A percentile compares a stretch with the other conserved stretches of the same genome.
Evolutionary conservation across 2,329 filamentous ascomycete genomes (phyloP).

Genomic region (Epichloe sylvatica): DNA sequence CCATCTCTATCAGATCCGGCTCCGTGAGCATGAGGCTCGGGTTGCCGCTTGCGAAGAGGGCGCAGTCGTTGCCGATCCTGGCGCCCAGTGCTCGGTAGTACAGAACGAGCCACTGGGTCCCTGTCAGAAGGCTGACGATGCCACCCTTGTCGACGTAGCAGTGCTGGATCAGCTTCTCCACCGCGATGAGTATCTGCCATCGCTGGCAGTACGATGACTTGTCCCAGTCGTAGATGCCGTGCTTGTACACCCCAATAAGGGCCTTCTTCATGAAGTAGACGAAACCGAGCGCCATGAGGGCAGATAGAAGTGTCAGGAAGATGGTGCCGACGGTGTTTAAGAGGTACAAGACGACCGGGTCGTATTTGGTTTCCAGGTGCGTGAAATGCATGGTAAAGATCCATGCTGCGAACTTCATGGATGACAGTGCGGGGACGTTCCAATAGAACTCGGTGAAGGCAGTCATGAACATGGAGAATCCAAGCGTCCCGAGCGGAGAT

Average conservation of each 20-base stretch:
- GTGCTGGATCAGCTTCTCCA: slow-evolving; percentile 35
- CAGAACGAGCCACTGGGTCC: slow-evolving; percentile 35
- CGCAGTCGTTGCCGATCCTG: slow-evolving; percentile 38
- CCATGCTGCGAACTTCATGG: slow-evolving; percentile 31
- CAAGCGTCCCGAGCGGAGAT: slow-evolving; percentile 31
- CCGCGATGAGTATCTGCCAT: slow-evolving; percentile 39
- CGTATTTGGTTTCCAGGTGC: slow-evolving; percentile 12
- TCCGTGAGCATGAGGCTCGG: slow-evolving; percentile 42
- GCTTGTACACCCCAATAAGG: slow-evolving; percentile 34
- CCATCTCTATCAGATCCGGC: slow-evolving; percentile 39
- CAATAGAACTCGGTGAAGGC: slow-evolving; percentile 35
- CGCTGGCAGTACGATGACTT: slow-evolving; percentile 42
- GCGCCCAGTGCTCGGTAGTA: slow-evolving; percentile 42
- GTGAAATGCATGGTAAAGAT: slow-evolving; percentile 14
- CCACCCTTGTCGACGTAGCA: slow-evolving; percentile 35
- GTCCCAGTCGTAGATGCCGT: slow-evolving; percentile 44
- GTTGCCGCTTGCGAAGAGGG: slow-evolving; percentile 38
- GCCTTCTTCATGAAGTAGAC: slow-evolving; percentile 36
- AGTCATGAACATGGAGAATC: slow-evolving; percentile 32
- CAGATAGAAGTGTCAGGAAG: slow-evolving; percentile 27
- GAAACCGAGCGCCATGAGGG: slow-evolving; percentile 27
- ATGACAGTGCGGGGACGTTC: slow-evolving; percentile 33
- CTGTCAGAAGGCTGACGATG: slow-evolving; percentile 37
- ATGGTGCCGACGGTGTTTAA: slow-evolving; percentile 27
- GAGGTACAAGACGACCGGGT: slow-evolving; percentile 25